phyloP scores from a whole-genome alignment of 208 protist genomes.

The Acanthamoeba sp. region DNA sequence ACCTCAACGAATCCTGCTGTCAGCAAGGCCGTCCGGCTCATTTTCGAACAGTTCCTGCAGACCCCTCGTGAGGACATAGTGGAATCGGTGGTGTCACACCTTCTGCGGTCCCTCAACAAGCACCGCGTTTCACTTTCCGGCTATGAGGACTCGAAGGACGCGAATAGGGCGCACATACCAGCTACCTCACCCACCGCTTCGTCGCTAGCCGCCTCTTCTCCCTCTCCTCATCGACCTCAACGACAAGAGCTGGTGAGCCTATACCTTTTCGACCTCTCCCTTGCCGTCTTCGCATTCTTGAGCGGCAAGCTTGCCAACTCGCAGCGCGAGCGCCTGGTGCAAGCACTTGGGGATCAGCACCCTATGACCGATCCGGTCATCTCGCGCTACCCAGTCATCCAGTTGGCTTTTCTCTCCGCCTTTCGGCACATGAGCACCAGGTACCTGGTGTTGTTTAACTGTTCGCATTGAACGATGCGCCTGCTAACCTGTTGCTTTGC shows the following conservation, averaged over 20 bases:
- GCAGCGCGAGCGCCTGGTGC: conserved; percentile 16
- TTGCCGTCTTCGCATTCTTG: background rate
- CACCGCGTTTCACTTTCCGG: background rate
- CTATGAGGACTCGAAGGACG: background rate
- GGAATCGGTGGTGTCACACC: background rate
- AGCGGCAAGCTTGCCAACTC: conserved; percentile 2
- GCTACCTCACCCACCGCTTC: background rate
- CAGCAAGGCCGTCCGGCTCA: background rate
- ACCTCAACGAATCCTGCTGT: background rate
- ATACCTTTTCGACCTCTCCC: conserved; percentile 42
- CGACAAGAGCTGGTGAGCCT: background rate
- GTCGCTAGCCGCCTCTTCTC: too few species aligned
- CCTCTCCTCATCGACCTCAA: background rate
- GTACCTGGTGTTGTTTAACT: background rate
- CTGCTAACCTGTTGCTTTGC: background rate
- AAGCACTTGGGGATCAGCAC: background rate
- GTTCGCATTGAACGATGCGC: too few species aligned
- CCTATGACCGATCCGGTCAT: conserved; percentile 12
- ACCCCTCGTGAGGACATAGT: conserved; percentile 13
- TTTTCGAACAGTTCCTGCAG: conserved; percentile 51
- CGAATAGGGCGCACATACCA: background rate
- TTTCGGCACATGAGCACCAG: conserved; percentile 31
- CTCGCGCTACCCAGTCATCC: background rate
- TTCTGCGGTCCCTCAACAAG: conserved; percentile 24
- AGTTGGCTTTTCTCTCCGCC: conserved; percentile 1